phyloP scores from a whole-genome alignment of 2,329 filamentous ascomycete genomes.

The Fusarium globosum region DNA sequence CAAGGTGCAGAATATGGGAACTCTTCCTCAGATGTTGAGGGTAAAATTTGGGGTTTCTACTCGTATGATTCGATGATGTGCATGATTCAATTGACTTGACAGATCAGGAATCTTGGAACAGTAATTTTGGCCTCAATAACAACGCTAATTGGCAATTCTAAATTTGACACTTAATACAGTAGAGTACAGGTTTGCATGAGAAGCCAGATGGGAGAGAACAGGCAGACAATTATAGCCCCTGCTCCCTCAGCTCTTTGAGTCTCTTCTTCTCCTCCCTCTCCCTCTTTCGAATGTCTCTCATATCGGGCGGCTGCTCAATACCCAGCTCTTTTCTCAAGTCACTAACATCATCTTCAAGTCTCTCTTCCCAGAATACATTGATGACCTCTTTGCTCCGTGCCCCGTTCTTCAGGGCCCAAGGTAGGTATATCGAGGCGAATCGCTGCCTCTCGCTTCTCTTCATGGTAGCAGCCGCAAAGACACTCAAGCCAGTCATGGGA shows the following conservation, averaged over 20 bases:
- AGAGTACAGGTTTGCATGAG: constrained; percentile 12
- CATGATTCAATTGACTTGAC: not conserved
- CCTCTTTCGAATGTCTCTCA: constrained; percentile 79
- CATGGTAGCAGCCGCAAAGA: constrained; percentile 86
- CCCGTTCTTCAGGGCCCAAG: constrained; percentile 92
- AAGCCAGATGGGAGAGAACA: not conserved
- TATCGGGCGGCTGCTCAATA: constrained; percentile 88
- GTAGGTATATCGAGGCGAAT: constrained; percentile 81
- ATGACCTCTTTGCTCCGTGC: constrained; percentile 81
- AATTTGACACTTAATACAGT: not conserved
- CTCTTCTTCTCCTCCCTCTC: constrained; percentile 76
- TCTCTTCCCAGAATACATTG: constrained; percentile 98
- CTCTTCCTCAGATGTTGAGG: not conserved
- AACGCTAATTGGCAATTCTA: constrained; percentile 10
- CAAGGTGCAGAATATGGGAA: not conserved
- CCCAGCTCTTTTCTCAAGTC: constrained; percentile 79
- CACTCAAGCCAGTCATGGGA: constrained; percentile 92
- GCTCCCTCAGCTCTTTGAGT: constrained; percentile 60
- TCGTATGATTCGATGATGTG: not conserved
- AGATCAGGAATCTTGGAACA: not conserved
- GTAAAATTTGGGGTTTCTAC: not conserved
- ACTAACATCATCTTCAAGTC: constrained; percentile 84
- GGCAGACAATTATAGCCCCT: constrained; percentile 31
- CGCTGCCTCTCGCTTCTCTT: constrained; percentile 82
- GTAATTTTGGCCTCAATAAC: not conserved